These are phyloP conservation scores for Cutaneotrichosporon cyanovorans DNA, from an alignment of 1,284 basidiomycete genomes.

Conservation along the genomic window DNA sequence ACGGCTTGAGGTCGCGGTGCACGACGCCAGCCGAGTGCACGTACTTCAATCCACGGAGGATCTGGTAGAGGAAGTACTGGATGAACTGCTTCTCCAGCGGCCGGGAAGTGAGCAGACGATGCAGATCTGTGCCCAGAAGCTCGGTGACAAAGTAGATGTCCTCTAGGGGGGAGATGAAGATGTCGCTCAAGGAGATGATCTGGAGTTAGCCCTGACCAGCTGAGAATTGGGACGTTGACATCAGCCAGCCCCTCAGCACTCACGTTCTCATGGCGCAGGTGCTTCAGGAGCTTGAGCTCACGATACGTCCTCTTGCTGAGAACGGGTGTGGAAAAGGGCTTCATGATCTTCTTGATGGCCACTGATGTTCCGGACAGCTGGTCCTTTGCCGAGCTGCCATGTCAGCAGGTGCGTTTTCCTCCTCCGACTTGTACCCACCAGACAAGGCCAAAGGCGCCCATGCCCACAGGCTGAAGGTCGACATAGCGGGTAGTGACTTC, in stretches of 20 bases:
- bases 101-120: slow-evolving; percentile 89
- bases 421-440: slow-evolving; percentile 55
- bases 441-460: slow-evolving; percentile 96
- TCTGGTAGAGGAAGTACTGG: slow-evolving; percentile 99
- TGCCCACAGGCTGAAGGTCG: slow-evolving; percentile 98
- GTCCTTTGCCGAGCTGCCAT: slow-evolving; percentile 83
- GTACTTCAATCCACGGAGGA: slow-evolving; percentile 95
- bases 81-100: slow-evolving; percentile 99
- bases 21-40: slow-evolving; percentile 99
- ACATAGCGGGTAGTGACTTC: slow-evolving; percentile 97
- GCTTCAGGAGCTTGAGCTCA: slow-evolving; percentile 96
- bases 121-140: slow-evolving; percentile 93
- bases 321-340: slow-evolving; percentile 96
- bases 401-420: slow-evolving; percentile 3
- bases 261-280: slow-evolving; percentile 99
- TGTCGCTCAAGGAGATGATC: slow-evolving; percentile 98
- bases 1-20: slow-evolving; percentile 98
- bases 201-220: slow-evolving; percentile 38
- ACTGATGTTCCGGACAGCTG: slow-evolving; percentile 90
- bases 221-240: not conserved
- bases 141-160: slow-evolving; percentile 99
- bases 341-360: slow-evolving; percentile 99
- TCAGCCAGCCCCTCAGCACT: slow-evolving; percentile 19
- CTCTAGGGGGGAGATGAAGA: slow-evolving; percentile 97
- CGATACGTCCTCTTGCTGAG: slow-evolving; percentile 95